phyloP scores from a whole-genome alignment of 2,329 filamentous ascomycete genomes.

The Paracoccidioides lutzii region DNA sequence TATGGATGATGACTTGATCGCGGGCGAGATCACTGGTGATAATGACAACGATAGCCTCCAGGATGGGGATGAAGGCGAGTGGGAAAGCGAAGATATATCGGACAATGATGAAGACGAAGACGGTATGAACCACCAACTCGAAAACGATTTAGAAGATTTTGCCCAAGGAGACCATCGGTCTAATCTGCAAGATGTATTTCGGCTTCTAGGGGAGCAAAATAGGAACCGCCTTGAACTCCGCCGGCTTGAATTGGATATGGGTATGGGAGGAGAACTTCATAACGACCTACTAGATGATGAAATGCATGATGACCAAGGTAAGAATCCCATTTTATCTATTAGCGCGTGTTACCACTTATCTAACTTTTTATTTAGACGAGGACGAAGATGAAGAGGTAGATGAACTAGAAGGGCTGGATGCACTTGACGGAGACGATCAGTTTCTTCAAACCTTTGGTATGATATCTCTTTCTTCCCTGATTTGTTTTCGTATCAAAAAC shows the following conservation, averaged over 20 bases:
- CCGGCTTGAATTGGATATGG: constrained; percentile 31
- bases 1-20: constrained; percentile 41
- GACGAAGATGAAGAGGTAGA: constrained; percentile 48
- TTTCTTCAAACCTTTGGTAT: constrained; percentile 24
- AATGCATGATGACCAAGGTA: constrained; percentile 45
- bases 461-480: neutral
- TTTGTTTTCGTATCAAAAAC: neutral
- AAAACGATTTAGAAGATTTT: constrained; percentile 30
- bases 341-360: constrained; percentile 2
- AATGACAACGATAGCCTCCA: constrained; percentile 40
- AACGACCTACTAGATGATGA: constrained; percentile 38
- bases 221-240: constrained; percentile 29
- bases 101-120: constrained; percentile 33
- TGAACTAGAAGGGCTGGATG: constrained; percentile 21
- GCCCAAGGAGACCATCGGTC: constrained; percentile 29
- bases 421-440: constrained; percentile 25
- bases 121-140: constrained; percentile 29
- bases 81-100: constrained; percentile 37
- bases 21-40: constrained; percentile 43
- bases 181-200: constrained; percentile 35
- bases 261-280: constrained; percentile 37
- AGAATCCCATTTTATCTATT: constrained; percentile 9
- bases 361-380: constrained; percentile 38
- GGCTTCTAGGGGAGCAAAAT: constrained; percentile 26
- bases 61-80: constrained; percentile 37